phyloP scores from a whole-genome alignment of 2,329 filamentous ascomycete species.

The Aspergillus fructus region DNA sequence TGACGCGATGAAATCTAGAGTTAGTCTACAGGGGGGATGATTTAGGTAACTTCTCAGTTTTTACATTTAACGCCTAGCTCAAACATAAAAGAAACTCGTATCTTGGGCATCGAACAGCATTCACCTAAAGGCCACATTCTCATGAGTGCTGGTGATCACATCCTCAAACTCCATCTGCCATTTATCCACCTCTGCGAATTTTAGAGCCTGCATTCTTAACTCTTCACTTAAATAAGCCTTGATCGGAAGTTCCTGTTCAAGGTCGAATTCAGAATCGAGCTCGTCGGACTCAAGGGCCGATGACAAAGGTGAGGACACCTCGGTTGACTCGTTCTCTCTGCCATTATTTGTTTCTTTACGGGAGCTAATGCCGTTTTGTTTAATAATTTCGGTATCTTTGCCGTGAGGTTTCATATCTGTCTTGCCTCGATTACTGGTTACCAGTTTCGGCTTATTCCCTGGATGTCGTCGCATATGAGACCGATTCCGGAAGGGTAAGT shows the following conservation, averaged over 20 bases:
- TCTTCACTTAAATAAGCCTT: slow-evolving; percentile 35
- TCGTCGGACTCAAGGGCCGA: slow-evolving; percentile 33
- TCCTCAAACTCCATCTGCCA: slow-evolving; percentile 48
- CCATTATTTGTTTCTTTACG: slow-evolving; percentile 17
- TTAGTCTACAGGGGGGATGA: not conserved
- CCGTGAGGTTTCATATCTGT: not conserved
- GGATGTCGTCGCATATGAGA: slow-evolving; percentile 18
- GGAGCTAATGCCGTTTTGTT: slow-evolving; percentile 2
- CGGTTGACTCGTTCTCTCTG: slow-evolving; percentile 32
- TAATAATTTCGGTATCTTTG: not conserved
- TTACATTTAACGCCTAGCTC: not conserved
- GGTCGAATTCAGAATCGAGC: slow-evolving; percentile 24
- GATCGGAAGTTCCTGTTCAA: slow-evolving; percentile 8
- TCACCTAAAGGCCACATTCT: slow-evolving; percentile 18
- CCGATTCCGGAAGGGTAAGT: slow-evolving; percentile 22
- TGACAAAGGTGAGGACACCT: slow-evolving; percentile 33
- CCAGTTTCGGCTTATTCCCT: slow-evolving; percentile 20
- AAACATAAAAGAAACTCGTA: not conserved
- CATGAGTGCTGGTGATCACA: slow-evolving; percentile 28
- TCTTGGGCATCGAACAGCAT: not conserved
- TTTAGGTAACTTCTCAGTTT: not conserved
- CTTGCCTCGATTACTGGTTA: slow-evolving; percentile 16
- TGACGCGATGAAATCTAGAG: not conserved
- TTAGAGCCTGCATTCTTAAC: slow-evolving; percentile 34
- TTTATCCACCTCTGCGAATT: slow-evolving; percentile 43